phyloP scores from a whole-genome alignment of 2,329 filamentous ascomycete species.

The Dryadomyces sulphureus region DNA sequence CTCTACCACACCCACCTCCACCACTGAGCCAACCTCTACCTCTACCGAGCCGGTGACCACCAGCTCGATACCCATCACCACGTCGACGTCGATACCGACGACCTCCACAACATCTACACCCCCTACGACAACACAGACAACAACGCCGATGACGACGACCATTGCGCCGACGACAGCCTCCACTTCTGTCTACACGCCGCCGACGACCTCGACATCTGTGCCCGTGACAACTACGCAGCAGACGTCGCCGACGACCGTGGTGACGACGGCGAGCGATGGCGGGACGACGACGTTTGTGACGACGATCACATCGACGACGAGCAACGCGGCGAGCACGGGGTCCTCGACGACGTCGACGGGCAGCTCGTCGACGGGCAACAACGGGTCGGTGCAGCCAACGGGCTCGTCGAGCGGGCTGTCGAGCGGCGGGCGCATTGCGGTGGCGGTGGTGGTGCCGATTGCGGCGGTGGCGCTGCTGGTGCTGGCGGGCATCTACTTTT shows the following conservation, averaged over 20 bases:
- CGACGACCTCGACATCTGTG: constrained; percentile 5
- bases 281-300: constrained; percentile 9
- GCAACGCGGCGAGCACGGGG: constrained; percentile 8
- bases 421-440: constrained; percentile 61
- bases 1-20: not conserved
- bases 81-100: constrained; percentile 1
- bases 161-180: not conserved
- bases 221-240: too few species aligned
- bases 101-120: not conserved
- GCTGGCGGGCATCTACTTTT: constrained; percentile 64
- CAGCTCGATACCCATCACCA: not conserved
- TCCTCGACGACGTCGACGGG: constrained; percentile 11
- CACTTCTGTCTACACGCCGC: constrained; percentile 4
- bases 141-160: constrained; percentile 2
- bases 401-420: constrained; percentile 29
- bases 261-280: constrained; percentile 7
- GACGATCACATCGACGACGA: constrained; percentile 11
- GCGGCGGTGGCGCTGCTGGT: constrained; percentile 72
- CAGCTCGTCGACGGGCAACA: constrained; percentile 11
- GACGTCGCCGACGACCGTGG: constrained; percentile 26
- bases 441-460: constrained; percentile 89
- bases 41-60: not conserved
- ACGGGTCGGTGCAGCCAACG: constrained; percentile 13
- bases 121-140: not conserved
- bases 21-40: not conserved